A percentile compares a stretch with the other conserved stretches of the same genome.
phyloP scores from a whole-genome alignment of 176 grass and related monocot species.

The Pharus latifolius region DNA sequence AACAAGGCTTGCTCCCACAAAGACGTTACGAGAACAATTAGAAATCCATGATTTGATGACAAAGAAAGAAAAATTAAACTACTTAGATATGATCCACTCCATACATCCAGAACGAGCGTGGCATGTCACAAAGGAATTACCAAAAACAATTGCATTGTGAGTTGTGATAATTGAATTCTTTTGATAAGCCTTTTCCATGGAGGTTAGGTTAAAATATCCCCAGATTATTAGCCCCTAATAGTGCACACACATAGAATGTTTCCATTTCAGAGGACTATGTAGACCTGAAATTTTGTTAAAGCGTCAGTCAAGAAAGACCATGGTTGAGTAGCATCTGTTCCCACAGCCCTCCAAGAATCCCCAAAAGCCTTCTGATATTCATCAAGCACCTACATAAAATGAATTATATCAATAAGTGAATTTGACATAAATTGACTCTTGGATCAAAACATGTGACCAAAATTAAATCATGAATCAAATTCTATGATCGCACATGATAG shows the following conservation, averaged over 20 bases:
- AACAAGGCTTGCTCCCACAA: too few relatives aligned
- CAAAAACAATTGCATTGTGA: neutral
- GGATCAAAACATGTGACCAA: too few relatives aligned
- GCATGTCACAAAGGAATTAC: neutral
- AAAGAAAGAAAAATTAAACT: neutral
- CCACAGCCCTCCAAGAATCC: constrained; percentile 59
- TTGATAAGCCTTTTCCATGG: neutral
- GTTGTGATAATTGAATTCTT: neutral
- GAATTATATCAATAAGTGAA: neutral
- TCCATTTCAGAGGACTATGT: neutral
- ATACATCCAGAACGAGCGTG: constrained; percentile 4
- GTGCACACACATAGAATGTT: neutral
- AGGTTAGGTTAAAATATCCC: neutral
- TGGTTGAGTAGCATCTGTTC: constrained; percentile 55
- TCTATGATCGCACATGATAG: neutral
- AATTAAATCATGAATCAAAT: neutral
- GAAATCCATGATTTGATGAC: too few relatives aligned
- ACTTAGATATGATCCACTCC: neutral
- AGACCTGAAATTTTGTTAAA: constrained; percentile 92
- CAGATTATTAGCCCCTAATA: neutral
- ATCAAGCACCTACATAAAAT: constrained; percentile 76
- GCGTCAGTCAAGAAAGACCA: constrained; percentile 80
- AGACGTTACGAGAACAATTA: too few relatives aligned
- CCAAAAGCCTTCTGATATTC: constrained; percentile 98
- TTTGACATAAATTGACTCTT: neutral